These are phyloP conservation scores for Bullera alba DNA, from an alignment of 768 basidiomycete genomes.

Conservation along the genomic window DNA sequence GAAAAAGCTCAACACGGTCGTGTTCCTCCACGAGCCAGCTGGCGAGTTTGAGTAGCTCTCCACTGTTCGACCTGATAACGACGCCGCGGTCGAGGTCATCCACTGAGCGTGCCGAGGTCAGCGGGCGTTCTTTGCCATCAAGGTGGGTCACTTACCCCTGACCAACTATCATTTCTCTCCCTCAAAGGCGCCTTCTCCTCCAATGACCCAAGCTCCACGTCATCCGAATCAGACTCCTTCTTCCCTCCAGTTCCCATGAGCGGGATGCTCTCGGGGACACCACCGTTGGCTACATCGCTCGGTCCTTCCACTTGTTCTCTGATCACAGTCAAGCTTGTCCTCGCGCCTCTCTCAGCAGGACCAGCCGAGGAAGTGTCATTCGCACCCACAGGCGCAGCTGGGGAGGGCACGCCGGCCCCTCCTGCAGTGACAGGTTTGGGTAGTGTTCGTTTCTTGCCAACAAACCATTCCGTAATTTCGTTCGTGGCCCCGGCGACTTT, in stretches of 20 bases:
- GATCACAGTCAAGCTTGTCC: constrained; percentile 37
- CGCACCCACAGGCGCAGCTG: background rate
- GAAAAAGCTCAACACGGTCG: constrained; percentile 48
- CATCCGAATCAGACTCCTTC: constrained; percentile 3
- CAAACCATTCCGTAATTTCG: constrained; percentile 56
- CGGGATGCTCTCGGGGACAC: constrained; percentile 42
- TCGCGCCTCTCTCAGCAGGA: background rate
- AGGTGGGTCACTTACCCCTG: constrained; percentile 12
- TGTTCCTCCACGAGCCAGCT: constrained; percentile 45
- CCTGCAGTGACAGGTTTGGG: constrained; percentile 8
- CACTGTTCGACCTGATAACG: constrained; percentile 10
- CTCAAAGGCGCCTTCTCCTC: no score
- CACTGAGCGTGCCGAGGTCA: constrained; percentile 17
- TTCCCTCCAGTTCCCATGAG: constrained; percentile 32
- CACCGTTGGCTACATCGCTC: constrained; percentile 22
- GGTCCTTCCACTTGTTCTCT: constrained; percentile 24
- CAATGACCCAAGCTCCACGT: no score
- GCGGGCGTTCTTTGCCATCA: no score
- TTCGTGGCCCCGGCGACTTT: constrained; percentile 68
- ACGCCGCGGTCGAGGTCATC: constrained; percentile 28
- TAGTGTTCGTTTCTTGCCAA: constrained; percentile 43
- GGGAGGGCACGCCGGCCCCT: background rate
- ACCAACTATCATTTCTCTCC: constrained; percentile 18
- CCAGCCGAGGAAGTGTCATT: background rate
- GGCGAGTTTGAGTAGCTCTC: constrained; percentile 11